Evolutionary conservation across 148 eudicot genomes (phyloP).

Genomic region (Vaccinium darrowii): DNA sequence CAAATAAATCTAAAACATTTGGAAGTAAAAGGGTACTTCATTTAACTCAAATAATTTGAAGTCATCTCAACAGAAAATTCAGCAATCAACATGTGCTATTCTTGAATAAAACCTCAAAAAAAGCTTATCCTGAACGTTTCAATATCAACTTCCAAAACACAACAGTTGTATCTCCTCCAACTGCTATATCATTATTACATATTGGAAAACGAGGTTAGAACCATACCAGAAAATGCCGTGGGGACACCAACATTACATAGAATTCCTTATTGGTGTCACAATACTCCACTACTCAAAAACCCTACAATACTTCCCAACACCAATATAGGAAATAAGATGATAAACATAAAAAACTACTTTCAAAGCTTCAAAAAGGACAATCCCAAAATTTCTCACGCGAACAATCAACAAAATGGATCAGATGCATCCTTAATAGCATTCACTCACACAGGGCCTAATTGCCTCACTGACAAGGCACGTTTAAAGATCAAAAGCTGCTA

Average conservation of each 20-base stretch:
- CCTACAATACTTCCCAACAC: slow-evolving; percentile 17
- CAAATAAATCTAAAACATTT: not conserved
- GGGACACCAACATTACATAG: slow-evolving; percentile 32
- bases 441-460: slow-evolving; percentile 3
- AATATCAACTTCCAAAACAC: not conserved
- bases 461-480: slow-evolving; percentile 15
- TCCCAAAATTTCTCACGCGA: not conserved
- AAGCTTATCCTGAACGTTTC: not conserved
- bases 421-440: slow-evolving; percentile 11
- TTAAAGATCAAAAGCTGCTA: slow-evolving; percentile 18
- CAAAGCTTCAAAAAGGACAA: slow-evolving; percentile 7
- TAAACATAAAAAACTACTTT: slow-evolving; percentile 14
- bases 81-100: not conserved
- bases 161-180: not conserved
- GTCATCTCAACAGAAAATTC: not conserved
- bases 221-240: slow-evolving; percentile 39
- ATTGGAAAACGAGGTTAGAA: slow-evolving; percentile 15
- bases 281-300: slow-evolving; percentile 20
- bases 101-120: not conserved
- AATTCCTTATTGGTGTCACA: slow-evolving; percentile 30
- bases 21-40: not conserved
- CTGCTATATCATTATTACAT: not conserved
- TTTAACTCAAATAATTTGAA: not conserved
- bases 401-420: slow-evolving; percentile 6
- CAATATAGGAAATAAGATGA: slow-evolving; percentile 9